Evolutionary conservation across 352 stramenopile genomes (phyloP).

Genomic region (Pythium aristosporum): DNA sequence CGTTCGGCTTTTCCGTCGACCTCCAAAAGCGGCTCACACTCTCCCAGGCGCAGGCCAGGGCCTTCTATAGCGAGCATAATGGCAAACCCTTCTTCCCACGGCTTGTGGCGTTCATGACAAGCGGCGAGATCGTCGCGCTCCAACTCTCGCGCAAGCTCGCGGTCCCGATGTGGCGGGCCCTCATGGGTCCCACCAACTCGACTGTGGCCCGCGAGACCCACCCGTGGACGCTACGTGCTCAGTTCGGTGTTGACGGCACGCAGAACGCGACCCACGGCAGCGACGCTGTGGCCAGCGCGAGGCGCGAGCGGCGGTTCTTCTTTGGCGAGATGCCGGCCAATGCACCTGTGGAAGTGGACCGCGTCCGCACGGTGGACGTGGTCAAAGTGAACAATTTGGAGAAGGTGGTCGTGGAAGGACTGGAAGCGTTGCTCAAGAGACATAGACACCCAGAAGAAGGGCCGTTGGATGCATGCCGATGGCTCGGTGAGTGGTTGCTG

Average conservation of each 20-base stretch:
- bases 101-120: slow-evolving; percentile 70
- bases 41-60: slow-evolving; percentile 42
- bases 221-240: slow-evolving; percentile 60
- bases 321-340: slow-evolving; percentile 39
- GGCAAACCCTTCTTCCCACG: slow-evolving; percentile 62
- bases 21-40: slow-evolving; percentile 37
- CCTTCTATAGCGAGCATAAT: slow-evolving; percentile 65
- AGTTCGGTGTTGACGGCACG: slow-evolving; percentile 79
- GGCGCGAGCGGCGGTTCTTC: slow-evolving; percentile 75
- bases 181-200: slow-evolving; percentile 83
- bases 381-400: slow-evolving; percentile 20
- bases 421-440: slow-evolving; percentile 37
- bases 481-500: slow-evolving; percentile 55
- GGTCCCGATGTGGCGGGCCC: slow-evolving; percentile 58
- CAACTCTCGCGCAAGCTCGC: slow-evolving; percentile 44
- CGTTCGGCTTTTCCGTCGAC: slow-evolving; percentile 56
- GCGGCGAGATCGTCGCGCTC: slow-evolving; percentile 56
- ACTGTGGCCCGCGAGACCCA: slow-evolving; percentile 40
- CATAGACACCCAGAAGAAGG: slow-evolving; percentile 3
- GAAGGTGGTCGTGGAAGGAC: slow-evolving; percentile 36
- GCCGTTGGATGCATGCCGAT: slow-evolving; percentile 44
- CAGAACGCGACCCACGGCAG: slow-evolving; percentile 83
- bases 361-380: slow-evolving; percentile 11
- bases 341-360: background rate
- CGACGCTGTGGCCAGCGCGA: slow-evolving; percentile 53